Base-by-base conservation (phyloP, 2,329 filamentous ascomycete species). In the Pseudogymnoascus sp. region DNA sequence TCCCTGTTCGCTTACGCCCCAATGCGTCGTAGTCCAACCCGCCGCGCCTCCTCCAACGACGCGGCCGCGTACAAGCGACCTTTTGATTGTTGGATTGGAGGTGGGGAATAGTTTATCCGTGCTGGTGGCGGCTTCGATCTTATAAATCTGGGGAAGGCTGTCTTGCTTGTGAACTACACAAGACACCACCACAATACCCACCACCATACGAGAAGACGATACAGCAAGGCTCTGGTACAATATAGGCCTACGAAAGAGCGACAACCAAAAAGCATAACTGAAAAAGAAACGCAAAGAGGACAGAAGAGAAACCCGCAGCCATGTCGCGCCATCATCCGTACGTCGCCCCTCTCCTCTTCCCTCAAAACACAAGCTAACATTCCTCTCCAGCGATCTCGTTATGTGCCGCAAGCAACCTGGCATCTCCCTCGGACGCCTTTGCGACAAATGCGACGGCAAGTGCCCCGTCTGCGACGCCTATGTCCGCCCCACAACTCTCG, bases 371-470 rank as follows among this genome's bases (percentile, higher is more conserved):
- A 60, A 19, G 43, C 57, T 43, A 61, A 61, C 63, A 63, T 66
- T 62, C 64, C 41, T 60, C 51, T 63, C 16, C 74, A 91, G 89
- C 78, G 95, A 99, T 82, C 88, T 99, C 71, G 95, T 99, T 73
- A 98, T 98, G 93, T 99, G 95, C 85, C 93, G 93, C 81, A 99
- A 99, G 81, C 93, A 96, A 77, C 83, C 93, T 66, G 95, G 95
- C 79, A 97, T 98, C 76, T 90, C 93, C 73, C 96, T 99, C 84
- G 95, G 95, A 76, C 93, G 95, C 64, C 90, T 99, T 75, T 99
- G 95, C 84, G 95, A 99, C 81, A 99, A 99, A 81, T 99, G 95
- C 83, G 95, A 99, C 80, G 95, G 95, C 78, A 99, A 99, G 82
- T 99, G 95, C 74, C 95, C 95, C 69, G 93, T 99, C 67, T 99